Percentiles rank a stretch among this genome's conserved stretches.
phyloP scores from a whole-genome alignment of 2,329 filamentous ascomycete species.

The Davidsoniella eucalypti region DNA sequence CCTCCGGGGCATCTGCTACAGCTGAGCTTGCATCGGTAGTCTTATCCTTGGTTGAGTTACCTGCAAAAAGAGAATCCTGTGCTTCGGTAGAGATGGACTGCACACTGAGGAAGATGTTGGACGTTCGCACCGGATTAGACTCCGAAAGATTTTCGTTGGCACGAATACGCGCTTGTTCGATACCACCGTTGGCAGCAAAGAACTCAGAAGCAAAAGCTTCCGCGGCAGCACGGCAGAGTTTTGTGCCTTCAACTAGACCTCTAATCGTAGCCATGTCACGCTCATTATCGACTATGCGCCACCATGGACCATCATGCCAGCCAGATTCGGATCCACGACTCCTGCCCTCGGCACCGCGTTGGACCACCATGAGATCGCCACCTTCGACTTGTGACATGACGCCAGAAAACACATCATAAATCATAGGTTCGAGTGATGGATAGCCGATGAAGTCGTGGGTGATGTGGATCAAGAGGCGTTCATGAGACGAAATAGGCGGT shows the following conservation, averaged over 20 bases:
- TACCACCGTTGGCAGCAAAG: conserved; percentile 59
- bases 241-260: conserved; percentile 72
- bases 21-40: conserved; percentile 27
- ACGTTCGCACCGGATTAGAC: conserved; percentile 76
- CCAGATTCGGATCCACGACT: conserved; percentile 44
- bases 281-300: conserved; percentile 53
- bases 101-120: conserved; percentile 88
- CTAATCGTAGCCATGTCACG: conserved; percentile 67
- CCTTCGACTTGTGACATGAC: conserved; percentile 99
- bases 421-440: conserved; percentile 80
- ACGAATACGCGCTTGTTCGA: conserved; percentile 63
- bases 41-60: conserved; percentile 34
- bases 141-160: conserved; percentile 68
- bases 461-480: conserved; percentile 91
- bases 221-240: conserved; percentile 75
- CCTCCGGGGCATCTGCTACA: conserved; percentile 28
- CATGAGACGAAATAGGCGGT: conserved; percentile 90
- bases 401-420: conserved; percentile 79
- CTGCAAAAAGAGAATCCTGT: conserved; percentile 48
- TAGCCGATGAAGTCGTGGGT: conserved; percentile 93
- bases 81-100: conserved; percentile 61
- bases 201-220: conserved; percentile 79
- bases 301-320: conserved; percentile 96
- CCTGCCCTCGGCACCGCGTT: conserved; percentile 71
- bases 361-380: conserved; percentile 83